Base-by-base conservation (phyloP, 129 eudicot species). In the Artemisia argyi region DNA sequence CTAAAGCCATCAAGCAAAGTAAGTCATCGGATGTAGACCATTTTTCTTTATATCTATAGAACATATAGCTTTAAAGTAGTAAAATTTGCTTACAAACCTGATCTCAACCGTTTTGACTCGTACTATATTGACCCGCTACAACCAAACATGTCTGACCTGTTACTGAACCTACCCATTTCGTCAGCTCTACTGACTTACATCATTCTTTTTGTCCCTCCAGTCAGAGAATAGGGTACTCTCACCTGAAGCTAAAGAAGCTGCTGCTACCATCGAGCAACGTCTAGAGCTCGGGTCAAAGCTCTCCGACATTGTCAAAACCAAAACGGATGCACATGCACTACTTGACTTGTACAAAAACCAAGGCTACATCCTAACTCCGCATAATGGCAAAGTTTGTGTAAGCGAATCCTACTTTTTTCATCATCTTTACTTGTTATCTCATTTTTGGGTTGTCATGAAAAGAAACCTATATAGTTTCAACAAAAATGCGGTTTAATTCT, bases 211-310 rank as follows among this genome's bases (percentile, higher is more conserved):
- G 19, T 11, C 17, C 11, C 52, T 78, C 13, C 73, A 95, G 99
- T 83, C 48, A 60, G 81, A 83, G 47, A 58, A 77, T 52, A 82
- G 73, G 55, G 62, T 84, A 56, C 89, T 91, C n/a, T 84, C 99
- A 44, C 59, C 65, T 0, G 97, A 84, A 76, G 99, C 99, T 52
- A 95, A 90, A 76, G 82, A 78, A 50, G 96, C 97, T 16, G 99
- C 99, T 69, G 81, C 91, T 59, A 80, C 75, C 19, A 88, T 95
- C 42, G 95, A 83, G 65, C 83, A 83, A 51, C 89, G 91, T 48
- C 72, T 90, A 71, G 87, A 79, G 78, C 81, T 95, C 44, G 99
- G 99, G 73, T 88, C 95, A 69, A 86, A 86, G 76, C 88, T 91
- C 47, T 91, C 96, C 28, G 86, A 82, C 28, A 65, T 95, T 47